A percentile compares a stretch with the other conserved stretches of the same genome.
Conservation (phyloP, 1,139 yeast genomes). For the Komagataea norvegica region DNA sequence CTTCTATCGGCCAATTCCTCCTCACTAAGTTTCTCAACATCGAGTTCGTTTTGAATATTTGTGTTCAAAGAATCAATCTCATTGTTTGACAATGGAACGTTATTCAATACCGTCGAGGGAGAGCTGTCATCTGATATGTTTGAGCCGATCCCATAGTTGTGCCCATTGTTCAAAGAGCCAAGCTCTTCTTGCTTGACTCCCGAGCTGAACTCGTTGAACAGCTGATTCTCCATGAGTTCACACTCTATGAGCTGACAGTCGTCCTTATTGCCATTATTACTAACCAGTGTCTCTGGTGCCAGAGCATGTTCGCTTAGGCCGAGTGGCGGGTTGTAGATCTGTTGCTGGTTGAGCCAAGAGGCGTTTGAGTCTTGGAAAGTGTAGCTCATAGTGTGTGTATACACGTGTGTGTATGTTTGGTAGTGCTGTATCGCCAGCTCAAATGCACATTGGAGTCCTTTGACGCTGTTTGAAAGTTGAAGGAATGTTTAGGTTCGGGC, state of each 20-base stretch:
- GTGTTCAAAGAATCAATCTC: constrained; percentile 9
- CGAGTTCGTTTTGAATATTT: neutral
- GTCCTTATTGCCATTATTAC: constrained; percentile 8
- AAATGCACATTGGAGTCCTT: neutral
- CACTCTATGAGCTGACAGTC: too few relatives aligned
- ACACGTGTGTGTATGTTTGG: neutral
- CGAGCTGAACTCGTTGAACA: constrained; percentile 9
- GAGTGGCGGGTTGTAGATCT: neutral
- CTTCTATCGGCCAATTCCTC: constrained; percentile 23
- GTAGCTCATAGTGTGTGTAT: constrained; percentile 9
- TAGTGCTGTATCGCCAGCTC: too few relatives aligned
- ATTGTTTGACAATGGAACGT: constrained; percentile 4
- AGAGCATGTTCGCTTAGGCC: neutral
- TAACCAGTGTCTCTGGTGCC: neutral
- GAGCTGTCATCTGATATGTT: constrained; percentile 11
- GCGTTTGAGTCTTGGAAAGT: constrained; percentile 6
- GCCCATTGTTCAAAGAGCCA: neutral
- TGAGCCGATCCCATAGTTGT: constrained; percentile 4
- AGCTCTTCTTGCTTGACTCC: constrained; percentile 10
- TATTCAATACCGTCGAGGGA: constrained; percentile 6
- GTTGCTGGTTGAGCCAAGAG: constrained; percentile 11
- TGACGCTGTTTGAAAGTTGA: neutral
- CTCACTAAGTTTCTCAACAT: constrained; percentile 15
- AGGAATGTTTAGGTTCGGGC: too few relatives aligned
- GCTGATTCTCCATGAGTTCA: constrained; percentile 12